Evolutionary conservation across 352 stramenopile genomes (phyloP).

Genomic region (Pythium brassicae): DNA sequence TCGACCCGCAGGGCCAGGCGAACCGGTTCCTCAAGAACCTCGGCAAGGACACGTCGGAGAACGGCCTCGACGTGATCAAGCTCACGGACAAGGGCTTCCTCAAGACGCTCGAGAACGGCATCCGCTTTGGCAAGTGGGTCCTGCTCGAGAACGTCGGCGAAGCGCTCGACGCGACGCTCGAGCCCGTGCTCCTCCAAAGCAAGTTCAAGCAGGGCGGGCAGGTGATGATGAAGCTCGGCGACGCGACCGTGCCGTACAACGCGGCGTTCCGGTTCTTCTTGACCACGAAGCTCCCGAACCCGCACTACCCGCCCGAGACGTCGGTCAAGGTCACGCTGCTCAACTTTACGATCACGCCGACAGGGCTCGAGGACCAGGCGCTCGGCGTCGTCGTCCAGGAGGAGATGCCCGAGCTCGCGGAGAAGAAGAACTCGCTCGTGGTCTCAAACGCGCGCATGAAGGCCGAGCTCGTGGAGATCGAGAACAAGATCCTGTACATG

Average conservation of each 20-base stretch:
- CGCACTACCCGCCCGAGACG: conserved; percentile 90
- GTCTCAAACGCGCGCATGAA: conserved; percentile 91
- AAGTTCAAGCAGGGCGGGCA: conserved; percentile 92
- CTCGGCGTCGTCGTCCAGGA: conserved; percentile 91
- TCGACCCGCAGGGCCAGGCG: conserved; percentile 91
- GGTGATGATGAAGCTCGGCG: conserved; percentile 92
- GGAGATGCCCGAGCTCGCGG: conserved; percentile 91
- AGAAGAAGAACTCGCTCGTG: conserved; percentile 93
- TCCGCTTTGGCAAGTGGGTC: conserved; percentile 92
- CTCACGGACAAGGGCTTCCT: conserved; percentile 79
- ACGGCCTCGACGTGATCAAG: conserved; percentile 84
- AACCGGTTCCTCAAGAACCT: conserved; percentile 94
- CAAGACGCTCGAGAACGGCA: conserved; percentile 87
- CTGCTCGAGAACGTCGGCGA: conserved; percentile 89
- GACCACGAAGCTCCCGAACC: conserved; percentile 92
- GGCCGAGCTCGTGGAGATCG: conserved; percentile 90
- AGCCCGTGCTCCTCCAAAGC: conserved; percentile 88
- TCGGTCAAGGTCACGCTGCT: conserved; percentile 91
- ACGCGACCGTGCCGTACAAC: conserved; percentile 91
- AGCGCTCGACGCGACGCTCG: conserved; percentile 83
- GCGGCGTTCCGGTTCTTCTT: conserved; percentile 90
- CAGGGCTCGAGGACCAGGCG: conserved; percentile 89
- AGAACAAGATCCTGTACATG: conserved; percentile 94
- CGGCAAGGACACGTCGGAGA: conserved; percentile 78
- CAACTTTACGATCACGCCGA: conserved; percentile 92